phyloP scores from a whole-genome alignment of 1,284 basidiomycete species.

The Thecaphora thlaspeos region DNA sequence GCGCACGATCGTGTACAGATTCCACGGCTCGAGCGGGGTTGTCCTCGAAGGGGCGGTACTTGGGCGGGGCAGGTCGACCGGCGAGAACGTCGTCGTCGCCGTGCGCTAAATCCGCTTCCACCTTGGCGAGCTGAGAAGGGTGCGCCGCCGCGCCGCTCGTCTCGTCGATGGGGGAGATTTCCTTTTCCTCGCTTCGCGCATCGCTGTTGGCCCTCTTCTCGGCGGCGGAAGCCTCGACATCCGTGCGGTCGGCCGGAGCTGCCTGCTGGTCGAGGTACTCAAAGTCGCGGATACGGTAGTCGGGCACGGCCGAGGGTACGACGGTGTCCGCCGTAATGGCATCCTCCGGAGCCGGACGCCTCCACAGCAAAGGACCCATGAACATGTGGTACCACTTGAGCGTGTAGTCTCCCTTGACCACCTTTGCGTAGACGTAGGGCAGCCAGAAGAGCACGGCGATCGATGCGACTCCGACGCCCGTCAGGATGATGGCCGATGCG shows the following conservation, averaged over 20 bases:
- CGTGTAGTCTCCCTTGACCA: constrained; percentile 30
- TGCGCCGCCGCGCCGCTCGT: not conserved
- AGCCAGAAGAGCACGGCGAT: constrained; percentile 34
- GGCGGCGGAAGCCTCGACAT: not conserved
- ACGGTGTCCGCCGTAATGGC: constrained; percentile 22
- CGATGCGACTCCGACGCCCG: constrained; percentile 12
- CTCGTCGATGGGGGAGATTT: not conserved
- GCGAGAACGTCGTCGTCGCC: constrained; percentile 3
- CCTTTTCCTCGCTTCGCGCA: constrained; percentile 11
- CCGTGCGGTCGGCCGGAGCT: constrained; percentile 5
- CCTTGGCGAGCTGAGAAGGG: constrained; percentile 10
- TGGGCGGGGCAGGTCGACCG: constrained; percentile 22
- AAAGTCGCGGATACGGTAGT: constrained; percentile 23
- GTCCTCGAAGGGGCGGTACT: constrained; percentile 26
- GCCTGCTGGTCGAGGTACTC: constrained; percentile 9
- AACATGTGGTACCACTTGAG: constrained; percentile 36
- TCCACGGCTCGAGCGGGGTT: constrained; percentile 31
- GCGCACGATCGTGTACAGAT: constrained; percentile 27
- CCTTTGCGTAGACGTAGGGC: constrained; percentile 30
- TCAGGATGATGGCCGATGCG: constrained; percentile 21
- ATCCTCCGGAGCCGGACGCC: constrained; percentile 14
- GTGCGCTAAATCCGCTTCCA: constrained; percentile 18
- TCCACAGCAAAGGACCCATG: constrained; percentile 34
- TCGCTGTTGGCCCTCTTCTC: not conserved
- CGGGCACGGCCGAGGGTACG: constrained; percentile 24